A percentile compares a stretch with the other conserved stretches of the same genome.
Conservation (phyloP, 108 stramenopile genomes). For the Aurantiochytrium sp. region DNA sequence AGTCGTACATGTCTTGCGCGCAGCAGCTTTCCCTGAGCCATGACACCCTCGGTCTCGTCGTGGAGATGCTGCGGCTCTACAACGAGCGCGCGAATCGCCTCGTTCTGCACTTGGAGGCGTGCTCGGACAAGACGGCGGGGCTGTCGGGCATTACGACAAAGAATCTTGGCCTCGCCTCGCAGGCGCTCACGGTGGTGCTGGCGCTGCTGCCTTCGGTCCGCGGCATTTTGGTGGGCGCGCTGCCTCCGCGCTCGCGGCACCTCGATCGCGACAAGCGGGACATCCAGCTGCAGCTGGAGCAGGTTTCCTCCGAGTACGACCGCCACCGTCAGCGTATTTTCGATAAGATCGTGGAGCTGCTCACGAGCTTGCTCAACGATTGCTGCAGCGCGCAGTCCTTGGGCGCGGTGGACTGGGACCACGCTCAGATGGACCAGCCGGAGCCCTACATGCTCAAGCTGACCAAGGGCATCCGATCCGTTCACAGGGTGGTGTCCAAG, state of each 20-base stretch:
- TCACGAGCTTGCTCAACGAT: background rate
- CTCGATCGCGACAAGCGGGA: slow-evolving; percentile 6
- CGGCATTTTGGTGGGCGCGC: background rate
- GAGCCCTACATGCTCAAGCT: slow-evolving; percentile 7
- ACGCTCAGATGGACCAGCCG: background rate
- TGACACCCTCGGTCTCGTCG: background rate
- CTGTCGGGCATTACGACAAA: background rate
- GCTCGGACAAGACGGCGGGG: background rate
- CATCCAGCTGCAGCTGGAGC: slow-evolving; percentile 7
- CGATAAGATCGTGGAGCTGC: slow-evolving; percentile 12
- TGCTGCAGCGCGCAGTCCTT: background rate
- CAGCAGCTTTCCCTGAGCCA: background rate
- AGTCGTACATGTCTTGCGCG: slow-evolving; percentile 1
- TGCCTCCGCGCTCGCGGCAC: background rate
- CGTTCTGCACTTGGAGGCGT: background rate
- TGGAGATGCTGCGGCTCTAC: slow-evolving; percentile 10
- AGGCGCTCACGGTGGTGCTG: background rate
- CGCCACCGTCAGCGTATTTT: background rate
- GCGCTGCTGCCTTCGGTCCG: background rate
- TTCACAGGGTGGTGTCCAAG: background rate
- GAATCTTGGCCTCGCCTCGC: slow-evolving; percentile 7
- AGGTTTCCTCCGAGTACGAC: background rate
- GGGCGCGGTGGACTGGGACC: background rate
- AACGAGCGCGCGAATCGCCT: slow-evolving; percentile 15
- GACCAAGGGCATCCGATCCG: background rate